Base-by-base conservation (phyloP, 148 eudicot species). In the Chenopodium berlandieri region DNA sequence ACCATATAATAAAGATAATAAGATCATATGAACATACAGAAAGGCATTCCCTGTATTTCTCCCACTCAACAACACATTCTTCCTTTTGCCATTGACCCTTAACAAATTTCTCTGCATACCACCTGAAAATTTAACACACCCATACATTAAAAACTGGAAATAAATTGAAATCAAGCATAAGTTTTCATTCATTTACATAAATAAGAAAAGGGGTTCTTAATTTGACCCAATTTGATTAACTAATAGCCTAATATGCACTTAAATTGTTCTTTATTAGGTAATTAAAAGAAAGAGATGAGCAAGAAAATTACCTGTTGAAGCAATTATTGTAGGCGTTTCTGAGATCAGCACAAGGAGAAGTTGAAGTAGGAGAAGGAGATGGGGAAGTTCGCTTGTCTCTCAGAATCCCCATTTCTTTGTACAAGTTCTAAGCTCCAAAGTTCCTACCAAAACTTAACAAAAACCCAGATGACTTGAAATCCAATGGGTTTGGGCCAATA, bases 71-170 rank as follows among this genome's bases (percentile, higher is more conserved):
- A 63, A 87, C 87, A 82, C 98, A 96, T 71, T 89, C 99, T 79
- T 91, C 91, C 82, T 92, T 90, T 40, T 96, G 89, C 98, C 98
- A 96, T 50, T 91, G 91, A 78, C 99, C 99, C 87, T 94, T 96
- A 66, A 96, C 86, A 70, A 91, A 96, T 81, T 96, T 92, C 88
- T 96, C 99, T 1, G 95, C 79, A 84, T 96, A 96, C 99, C 99
- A 94, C 86, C 97, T 96, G 81, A 81, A 80, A 81, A 63, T 52
- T 46, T 73, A 30, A 82, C 64, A 79, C 48, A 52, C 80, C 83
- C 85, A 78, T 30, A 40, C 75, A 65, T 52, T 20, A 7, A 32
- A 69, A 69, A 34, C 0, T 69, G 73, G 0, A 8, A 62, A 62
- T 62, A 22, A 20, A 9, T 62, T 62, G 50, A 47, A 50, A 16